Evolutionary conservation across 805 yeast species (phyloP), one percentile per base, ranked within the genome.

Genomic region (Metschnikowia picachoensis): DNA sequence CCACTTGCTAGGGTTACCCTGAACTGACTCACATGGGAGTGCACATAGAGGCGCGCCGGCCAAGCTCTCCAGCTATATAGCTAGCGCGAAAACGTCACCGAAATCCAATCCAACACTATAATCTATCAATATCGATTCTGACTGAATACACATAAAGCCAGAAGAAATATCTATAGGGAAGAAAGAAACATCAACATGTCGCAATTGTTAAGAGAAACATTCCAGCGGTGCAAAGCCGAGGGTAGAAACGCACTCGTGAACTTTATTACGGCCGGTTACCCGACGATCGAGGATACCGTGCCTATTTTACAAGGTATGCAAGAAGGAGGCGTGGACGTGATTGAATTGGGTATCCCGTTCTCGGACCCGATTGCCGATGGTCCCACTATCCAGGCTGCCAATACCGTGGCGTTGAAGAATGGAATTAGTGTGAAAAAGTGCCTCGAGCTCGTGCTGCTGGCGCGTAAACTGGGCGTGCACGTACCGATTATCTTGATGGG

Each of bases 301-400:
- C 95, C 95, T 8, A 79, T 91, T 52, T 64, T 94, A 65, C 79
- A 83, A 63, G 92, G 94, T 17, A 80, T 94, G 71, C 98, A 94
- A 72, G 87, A 79, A 28, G 97, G 96, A 55, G 99, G 99, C 47
- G 95, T 87, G 33, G 98, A 94, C 62, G 78, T 94, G 51, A 88
- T 94, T 56, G 99, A 94, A 70, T 71, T 94, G 39, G 99, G 99
- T 51, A 71, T 94, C 64, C 99, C 99, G 39, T 94, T 94, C 66
- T 85, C 96, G 17, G 99, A 94, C 65, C 99, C 99, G 33, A 90
- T 94, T 64, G 99, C 98, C 30, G 99, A 94, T 66, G 99, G 99
- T 39, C 96, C 98, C 34, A 88, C 96, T 14, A 94, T 94, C 60
- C 99, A 94, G 71, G 82, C 73, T 30, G 89, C 98, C 33, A 91